These are phyloP conservation scores for Byssochlamys sp. DNA, from an alignment of 2,329 filamentous ascomycete genomes.

Conservation along the genomic window DNA sequence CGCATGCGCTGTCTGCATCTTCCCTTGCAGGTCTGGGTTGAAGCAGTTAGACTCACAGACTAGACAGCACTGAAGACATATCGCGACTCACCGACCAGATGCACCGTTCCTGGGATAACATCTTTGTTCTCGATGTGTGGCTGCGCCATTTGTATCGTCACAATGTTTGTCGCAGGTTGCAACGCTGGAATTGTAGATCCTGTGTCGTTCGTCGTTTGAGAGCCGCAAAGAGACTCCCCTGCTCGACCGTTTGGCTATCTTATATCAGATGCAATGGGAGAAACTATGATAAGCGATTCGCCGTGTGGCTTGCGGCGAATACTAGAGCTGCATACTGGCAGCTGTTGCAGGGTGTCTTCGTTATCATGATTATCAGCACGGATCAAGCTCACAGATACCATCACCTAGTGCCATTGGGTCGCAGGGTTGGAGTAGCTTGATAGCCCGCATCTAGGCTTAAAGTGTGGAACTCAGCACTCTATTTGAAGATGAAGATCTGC, in stretches of 20 bases:
- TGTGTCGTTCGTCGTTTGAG: neutral
- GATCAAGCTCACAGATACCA: neutral
- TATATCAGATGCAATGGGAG: neutral
- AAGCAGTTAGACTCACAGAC: neutral
- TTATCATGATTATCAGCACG: neutral
- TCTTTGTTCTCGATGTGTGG: neutral
- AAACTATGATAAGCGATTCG: neutral
- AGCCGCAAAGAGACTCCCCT: neutral
- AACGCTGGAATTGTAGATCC: neutral
- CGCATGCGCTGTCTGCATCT: neutral
- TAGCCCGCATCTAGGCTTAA: neutral
- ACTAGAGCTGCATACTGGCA: neutral
- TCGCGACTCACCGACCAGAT: conserved; percentile 22
- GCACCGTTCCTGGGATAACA: conserved; percentile 26
- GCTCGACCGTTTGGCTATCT: neutral
- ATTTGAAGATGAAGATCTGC: neutral
- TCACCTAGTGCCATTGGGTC: neutral
- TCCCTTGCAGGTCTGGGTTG: neutral
- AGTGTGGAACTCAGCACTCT: neutral
- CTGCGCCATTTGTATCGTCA: neutral
- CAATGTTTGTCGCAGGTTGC: neutral
- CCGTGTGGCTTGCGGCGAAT: neutral
- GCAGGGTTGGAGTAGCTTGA: neutral
- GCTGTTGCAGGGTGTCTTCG: neutral
- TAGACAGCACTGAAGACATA: conserved; percentile 14